A percentile compares a stretch with the other conserved stretches of the same genome.
Evolutionary conservation across 2,329 filamentous ascomycete genomes (phyloP).

Genomic region (Cladophialophora exuberans): DNA sequence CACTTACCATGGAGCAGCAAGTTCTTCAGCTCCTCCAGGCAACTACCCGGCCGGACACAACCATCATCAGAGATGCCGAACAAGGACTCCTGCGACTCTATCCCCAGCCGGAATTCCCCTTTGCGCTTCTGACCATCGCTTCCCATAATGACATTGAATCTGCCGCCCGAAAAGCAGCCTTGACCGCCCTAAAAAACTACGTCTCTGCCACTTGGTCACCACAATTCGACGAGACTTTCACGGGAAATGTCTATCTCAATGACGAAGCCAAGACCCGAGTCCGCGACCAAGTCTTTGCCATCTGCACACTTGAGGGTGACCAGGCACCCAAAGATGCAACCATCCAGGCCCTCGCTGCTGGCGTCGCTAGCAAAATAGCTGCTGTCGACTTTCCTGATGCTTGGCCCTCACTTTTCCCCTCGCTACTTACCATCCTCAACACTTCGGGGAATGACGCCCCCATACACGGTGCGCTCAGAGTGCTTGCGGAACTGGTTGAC

Average conservation of each 20-base stretch:
- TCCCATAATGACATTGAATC: conserved; percentile 73
- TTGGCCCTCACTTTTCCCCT: conserved; percentile 87
- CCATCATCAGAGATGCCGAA: conserved; percentile 75
- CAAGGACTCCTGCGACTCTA: conserved; percentile 75
- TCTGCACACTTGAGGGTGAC: conserved; percentile 69
- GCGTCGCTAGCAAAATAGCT: conserved; percentile 90
- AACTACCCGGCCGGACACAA: conserved; percentile 73
- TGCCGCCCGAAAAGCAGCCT: conserved; percentile 78
- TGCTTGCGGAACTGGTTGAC: conserved; percentile 87
- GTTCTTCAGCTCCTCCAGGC: conserved; percentile 85
- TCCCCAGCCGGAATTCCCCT: conserved; percentile 70
- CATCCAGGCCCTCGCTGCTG: conserved; percentile 63
- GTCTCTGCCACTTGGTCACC: conserved; percentile 83
- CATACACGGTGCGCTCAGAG: conserved; percentile 84
- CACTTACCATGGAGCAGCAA: conserved; percentile 83
- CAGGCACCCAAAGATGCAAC: conserved; percentile 25
- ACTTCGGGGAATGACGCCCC: conserved; percentile 75
- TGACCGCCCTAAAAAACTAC: conserved; percentile 79
- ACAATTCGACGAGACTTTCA: conserved; percentile 68
- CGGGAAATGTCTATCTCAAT: conserved; percentile 67
- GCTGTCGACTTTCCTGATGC: conserved; percentile 89
- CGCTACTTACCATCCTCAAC: conserved; percentile 73
- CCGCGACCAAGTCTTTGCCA: conserved; percentile 72
- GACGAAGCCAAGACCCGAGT: conserved; percentile 75
- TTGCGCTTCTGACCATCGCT: conserved; percentile 79